phyloP scores from a whole-genome alignment of 257 asterid species.

The Penstemon newberryi region DNA sequence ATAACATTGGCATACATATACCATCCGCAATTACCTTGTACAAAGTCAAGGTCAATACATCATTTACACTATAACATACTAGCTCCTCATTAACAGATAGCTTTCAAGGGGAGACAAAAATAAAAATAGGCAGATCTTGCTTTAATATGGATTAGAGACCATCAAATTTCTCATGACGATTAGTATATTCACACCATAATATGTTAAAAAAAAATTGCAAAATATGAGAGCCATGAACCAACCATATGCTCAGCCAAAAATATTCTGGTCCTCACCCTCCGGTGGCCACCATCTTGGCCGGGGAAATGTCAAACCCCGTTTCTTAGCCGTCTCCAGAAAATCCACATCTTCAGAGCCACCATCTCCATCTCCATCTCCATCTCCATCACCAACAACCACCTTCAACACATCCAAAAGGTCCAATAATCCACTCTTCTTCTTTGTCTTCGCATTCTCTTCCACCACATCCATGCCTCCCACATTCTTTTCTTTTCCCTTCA shows the following conservation, averaged over 20 bases:
- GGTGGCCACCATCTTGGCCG: constrained; percentile 46
- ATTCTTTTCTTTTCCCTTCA: constrained; percentile 4
- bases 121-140: too few relatives aligned
- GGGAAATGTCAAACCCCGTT: constrained; percentile 34
- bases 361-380: background rate
- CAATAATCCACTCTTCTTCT: constrained; percentile 13
- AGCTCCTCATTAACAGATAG: too few relatives aligned
- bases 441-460: background rate
- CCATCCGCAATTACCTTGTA: too few relatives aligned
- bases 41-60: too few relatives aligned
- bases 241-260: too few relatives aligned
- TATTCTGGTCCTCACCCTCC: constrained; percentile 10
- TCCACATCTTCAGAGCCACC: constrained; percentile 25
- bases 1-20: too few relatives aligned
- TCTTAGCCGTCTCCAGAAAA: constrained; percentile 38
- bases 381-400: constrained; percentile 22
- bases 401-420: constrained; percentile 27
- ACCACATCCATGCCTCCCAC: background rate
- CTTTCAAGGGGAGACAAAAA: too few relatives aligned
- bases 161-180: too few relatives aligned
- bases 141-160: too few relatives aligned
- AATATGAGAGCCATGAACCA: too few relatives aligned
- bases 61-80: too few relatives aligned
- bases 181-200: too few relatives aligned
- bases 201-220: background rate